Evolutionary conservation across 164 flowering plant genomes (phyloP).

Genomic region (Tetracentron sinense): DNA sequence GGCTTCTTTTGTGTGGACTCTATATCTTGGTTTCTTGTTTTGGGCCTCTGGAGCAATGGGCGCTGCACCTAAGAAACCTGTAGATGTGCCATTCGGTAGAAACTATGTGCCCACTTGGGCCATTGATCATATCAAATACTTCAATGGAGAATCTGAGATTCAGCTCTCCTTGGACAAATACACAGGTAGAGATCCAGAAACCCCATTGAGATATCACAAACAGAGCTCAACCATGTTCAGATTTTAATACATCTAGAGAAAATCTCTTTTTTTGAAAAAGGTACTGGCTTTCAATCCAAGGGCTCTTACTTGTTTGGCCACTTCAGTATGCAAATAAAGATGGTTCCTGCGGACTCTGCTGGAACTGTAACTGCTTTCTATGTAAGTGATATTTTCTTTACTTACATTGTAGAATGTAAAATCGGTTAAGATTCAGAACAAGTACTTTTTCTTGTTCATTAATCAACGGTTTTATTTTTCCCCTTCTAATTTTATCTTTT

Average conservation of each 20-base stretch:
- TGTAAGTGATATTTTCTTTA: conserved; percentile 38
- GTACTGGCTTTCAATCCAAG: conserved; percentile 92
- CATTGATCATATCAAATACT: conserved; percentile 67
- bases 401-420: too few relatives aligned
- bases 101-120: conserved; percentile 86
- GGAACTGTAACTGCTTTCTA: conserved; percentile 92
- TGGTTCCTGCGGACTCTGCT: conserved; percentile 86
- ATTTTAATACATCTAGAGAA: too few relatives aligned
- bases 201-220: too few relatives aligned
- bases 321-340: conserved; percentile 74
- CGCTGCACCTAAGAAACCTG: conserved; percentile 43
- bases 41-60: conserved; percentile 27
- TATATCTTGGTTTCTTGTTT: conserved; percentile 22
- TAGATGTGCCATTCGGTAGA: conserved; percentile 53
- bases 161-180: conserved; percentile 63
- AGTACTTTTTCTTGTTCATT: not conserved
- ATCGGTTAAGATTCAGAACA: not conserved
- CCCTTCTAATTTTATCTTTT: too few relatives aligned
- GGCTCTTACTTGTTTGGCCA: conserved; percentile 82
- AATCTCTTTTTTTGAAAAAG: conserved; percentile 19
- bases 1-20: conserved; percentile 26
- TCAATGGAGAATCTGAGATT: conserved; percentile 59
- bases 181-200: conserved; percentile 67
- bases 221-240: too few relatives aligned
- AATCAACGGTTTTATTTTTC: not conserved